phyloP scores from a whole-genome alignment of 306 rosid species.

The Lathyrus aphaca region DNA sequence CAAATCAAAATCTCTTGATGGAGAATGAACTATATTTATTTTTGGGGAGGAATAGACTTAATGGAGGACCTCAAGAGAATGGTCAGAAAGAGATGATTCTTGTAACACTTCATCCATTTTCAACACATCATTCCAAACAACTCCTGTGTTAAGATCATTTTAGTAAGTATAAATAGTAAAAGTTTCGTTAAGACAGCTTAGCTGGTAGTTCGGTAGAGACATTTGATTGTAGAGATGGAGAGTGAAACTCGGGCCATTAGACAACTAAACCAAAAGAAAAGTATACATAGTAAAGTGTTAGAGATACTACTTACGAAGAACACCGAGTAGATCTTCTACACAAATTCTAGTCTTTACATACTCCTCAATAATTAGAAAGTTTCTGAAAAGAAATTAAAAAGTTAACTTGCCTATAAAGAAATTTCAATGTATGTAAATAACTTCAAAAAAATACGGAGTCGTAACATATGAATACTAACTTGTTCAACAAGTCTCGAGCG shows the following conservation, averaged over 20 bases:
- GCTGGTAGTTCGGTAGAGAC: too few relatives aligned
- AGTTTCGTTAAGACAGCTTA: too few relatives aligned
- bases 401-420: slow-evolving; percentile 1
- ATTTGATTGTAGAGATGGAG: too few relatives aligned
- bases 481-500: slow-evolving; percentile 63
- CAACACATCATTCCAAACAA: slow-evolving; percentile 70
- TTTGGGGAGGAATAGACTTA: slow-evolving; percentile 18
- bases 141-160: slow-evolving; percentile 47
- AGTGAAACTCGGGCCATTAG: too few relatives aligned
- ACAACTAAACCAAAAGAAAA: too few relatives aligned
- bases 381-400: slow-evolving; percentile 30
- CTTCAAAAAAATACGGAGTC: neutral
- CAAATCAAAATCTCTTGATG: slow-evolving; percentile 18
- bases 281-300: neutral
- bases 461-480: slow-evolving; percentile 50
- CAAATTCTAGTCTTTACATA: slow-evolving; percentile 58
- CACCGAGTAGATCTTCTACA: slow-evolving; percentile 61
- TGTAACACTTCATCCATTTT: slow-evolving; percentile 61
- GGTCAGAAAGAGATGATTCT: slow-evolving; percentile 55
- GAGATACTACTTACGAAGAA: slow-evolving; percentile 63
- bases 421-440: neutral
- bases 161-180: too few relatives aligned
- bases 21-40: neutral
- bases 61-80: slow-evolving; percentile 63
- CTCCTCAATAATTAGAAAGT: slow-evolving; percentile 54